Conservation (phyloP, 164 flowering plant genomes). For the Euptelea pleiosperma region DNA sequence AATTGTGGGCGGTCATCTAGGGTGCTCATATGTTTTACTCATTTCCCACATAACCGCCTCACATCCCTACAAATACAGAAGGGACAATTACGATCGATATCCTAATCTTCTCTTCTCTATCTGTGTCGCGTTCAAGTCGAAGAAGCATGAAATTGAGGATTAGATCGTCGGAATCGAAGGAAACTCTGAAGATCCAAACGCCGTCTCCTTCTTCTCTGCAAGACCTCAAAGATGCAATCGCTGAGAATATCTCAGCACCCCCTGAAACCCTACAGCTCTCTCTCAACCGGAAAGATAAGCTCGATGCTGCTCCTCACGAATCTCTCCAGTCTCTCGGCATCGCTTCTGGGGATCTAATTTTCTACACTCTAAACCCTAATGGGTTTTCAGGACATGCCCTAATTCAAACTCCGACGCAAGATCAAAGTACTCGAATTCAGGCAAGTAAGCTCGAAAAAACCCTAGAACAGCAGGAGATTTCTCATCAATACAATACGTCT, state of each 20-base stretch:
- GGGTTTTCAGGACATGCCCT: slow-evolving; percentile 4
- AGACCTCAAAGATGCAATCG: slow-evolving; percentile 32
- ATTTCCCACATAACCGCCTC: too few species aligned
- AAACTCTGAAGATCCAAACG: slow-evolving; percentile 46
- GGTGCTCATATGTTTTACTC: too few species aligned
- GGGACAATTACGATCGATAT: too few species aligned
- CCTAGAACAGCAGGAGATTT: not conserved
- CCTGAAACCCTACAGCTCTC: slow-evolving; percentile 38
- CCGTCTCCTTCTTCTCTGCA: slow-evolving; percentile 39
- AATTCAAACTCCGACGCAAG: not conserved
- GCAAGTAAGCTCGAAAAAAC: not conserved
- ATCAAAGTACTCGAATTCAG: not conserved
- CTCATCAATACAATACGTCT: not conserved
- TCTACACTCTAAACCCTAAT: slow-evolving; percentile 35
- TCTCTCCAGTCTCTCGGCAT: slow-evolving; percentile 53
- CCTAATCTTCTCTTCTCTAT: too few species aligned
- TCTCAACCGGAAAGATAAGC: slow-evolving; percentile 58
- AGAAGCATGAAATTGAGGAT: slow-evolving; percentile 56
- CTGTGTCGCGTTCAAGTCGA: too few species aligned
- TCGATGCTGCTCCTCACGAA: slow-evolving; percentile 34
- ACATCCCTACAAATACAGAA: too few species aligned
- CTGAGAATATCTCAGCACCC: slow-evolving; percentile 8
- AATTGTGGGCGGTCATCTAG: too few species aligned
- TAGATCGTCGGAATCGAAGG: slow-evolving; percentile 41
- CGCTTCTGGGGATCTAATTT: slow-evolving; percentile 65